Evolutionary conservation across 495 filamentous ascomycete genomes (phyloP).

Genomic region (Hyaloscypha bicolor): DNA sequence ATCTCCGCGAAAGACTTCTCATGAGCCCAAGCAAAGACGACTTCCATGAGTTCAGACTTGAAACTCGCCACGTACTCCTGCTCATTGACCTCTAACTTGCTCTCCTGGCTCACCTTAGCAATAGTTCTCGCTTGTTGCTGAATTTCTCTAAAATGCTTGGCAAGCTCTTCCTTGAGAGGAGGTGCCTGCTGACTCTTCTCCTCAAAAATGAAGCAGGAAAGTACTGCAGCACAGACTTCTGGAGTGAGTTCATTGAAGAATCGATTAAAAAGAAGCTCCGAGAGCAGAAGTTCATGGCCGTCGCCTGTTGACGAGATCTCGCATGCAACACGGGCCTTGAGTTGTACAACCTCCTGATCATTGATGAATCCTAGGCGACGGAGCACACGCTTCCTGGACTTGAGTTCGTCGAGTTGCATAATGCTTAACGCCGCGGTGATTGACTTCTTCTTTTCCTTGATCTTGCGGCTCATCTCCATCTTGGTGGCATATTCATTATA

Average conservation of each 20-base stretch:
- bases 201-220: conserved; percentile 96
- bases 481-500: conserved; percentile 86
- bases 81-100: conserved; percentile 86
- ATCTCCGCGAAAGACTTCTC: conserved; percentile 92
- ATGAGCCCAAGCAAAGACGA: conserved; percentile 91
- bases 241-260: conserved; percentile 96
- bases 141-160: conserved; percentile 82
- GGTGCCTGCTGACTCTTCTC: conserved; percentile 77
- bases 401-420: conserved; percentile 92
- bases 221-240: conserved; percentile 78
- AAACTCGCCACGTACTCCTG: conserved; percentile 87
- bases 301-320: conserved; percentile 89
- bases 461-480: conserved; percentile 70
- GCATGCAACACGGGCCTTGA: conserved; percentile 95
- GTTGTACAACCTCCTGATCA: conserved; percentile 87
- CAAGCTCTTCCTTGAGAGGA: conserved; percentile 77
- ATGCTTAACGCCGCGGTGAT: conserved; percentile 81
- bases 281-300: conserved; percentile 80
- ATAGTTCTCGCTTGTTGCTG: conserved; percentile 81
- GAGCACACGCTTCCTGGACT: conserved; percentile 93
- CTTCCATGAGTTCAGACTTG: conserved; percentile 94
- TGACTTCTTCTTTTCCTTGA: conserved; percentile 84
- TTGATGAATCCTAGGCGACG: conserved; percentile 95
- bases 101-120: conserved; percentile 91
- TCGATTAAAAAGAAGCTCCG: conserved; percentile 91